Percentiles rank a stretch among this genome's conserved stretches.
These are phyloP conservation scores for sweet orange (Citrus sinensis) DNA, from an alignment of 345 rosid species.

Conservation along the genomic window DVS_A1.0 CM039163.1:25681001-25681500, in stretches of 20 bases:
- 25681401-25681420: not conserved
- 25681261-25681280: constrained; percentile 60
- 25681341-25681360: constrained; percentile 63
- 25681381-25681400: not conserved
- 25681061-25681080: constrained; percentile 70
- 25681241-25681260: constrained; percentile 10
- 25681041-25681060: constrained; percentile 53
- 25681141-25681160: not conserved
- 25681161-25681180: not conserved
- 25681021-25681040: constrained; percentile 64
- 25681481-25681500: constrained; percentile 77
- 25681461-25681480: not conserved
- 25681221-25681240: not conserved
- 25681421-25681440: too few relatives aligned
- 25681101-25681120: not conserved
- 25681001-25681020: constrained; percentile 63
- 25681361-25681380: not conserved
- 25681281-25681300: constrained; percentile 47
- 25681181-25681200: too few relatives aligned
- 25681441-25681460: not conserved
- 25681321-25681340: constrained; percentile 68
- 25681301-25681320: constrained; percentile 53
- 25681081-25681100: constrained; percentile 32
- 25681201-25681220: not conserved
- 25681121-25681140: not conserved